These are phyloP conservation scores for Spathaspora gorwiae DNA, from an alignment of 805 yeast species.

Conservation along the genomic window DNA sequence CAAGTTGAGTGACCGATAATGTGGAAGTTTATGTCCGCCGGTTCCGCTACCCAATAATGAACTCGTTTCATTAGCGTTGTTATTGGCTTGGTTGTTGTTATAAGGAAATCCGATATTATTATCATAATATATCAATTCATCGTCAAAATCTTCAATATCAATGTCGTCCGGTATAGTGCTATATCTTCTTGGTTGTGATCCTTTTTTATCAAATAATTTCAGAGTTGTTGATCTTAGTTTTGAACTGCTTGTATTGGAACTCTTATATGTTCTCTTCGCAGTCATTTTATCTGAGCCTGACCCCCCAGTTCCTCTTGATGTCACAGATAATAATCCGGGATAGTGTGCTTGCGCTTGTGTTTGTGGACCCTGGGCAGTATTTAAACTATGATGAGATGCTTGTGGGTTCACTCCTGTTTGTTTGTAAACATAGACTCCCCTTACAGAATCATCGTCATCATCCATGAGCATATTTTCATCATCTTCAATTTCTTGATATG, in stretches of 20 bases:
- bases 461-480: conserved; percentile 10
- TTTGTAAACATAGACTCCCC: conserved; percentile 18
- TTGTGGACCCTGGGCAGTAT: conserved; percentile 1
- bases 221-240: conserved; percentile 66
- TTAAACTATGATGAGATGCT: neutral
- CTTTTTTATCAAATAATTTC: conserved; percentile 66
- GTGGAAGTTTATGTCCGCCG: conserved; percentile 26
- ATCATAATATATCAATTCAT: conserved; percentile 45
- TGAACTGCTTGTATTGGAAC: conserved; percentile 29
- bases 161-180: conserved; percentile 66
- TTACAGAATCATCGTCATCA: conserved; percentile 26
- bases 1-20: conserved; percentile 38
- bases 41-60: conserved; percentile 17
- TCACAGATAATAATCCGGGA: neutral
- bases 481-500: conserved; percentile 20
- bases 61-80: conserved; percentile 24
- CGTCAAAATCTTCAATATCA: conserved; percentile 52
- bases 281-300: conserved; percentile 17
- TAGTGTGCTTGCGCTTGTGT: conserved; percentile 1
- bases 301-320: neutral
- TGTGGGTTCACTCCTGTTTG: neutral
- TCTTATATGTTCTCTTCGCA: conserved; percentile 21
- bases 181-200: conserved; percentile 67
- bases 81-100: conserved; percentile 14
- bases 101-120: conserved; percentile 37